phyloP scores from a whole-genome alignment of 129 eudicot genomes.

The Rutidosis leptorrhynchoides region DNA sequence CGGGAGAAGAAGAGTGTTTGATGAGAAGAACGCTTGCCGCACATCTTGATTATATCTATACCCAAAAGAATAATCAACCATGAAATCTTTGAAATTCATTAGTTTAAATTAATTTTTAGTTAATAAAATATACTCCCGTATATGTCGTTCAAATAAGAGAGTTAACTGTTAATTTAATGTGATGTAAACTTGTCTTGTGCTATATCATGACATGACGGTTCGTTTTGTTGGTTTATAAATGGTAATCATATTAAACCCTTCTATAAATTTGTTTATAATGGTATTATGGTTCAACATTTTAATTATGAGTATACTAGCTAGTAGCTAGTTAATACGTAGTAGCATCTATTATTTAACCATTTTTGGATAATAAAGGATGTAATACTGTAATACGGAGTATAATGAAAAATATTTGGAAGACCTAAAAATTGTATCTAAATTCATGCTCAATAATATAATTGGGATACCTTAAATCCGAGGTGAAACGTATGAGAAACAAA shows the following conservation, averaged over 20 bases:
- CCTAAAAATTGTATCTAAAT: no score
- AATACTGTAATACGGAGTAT: no score
- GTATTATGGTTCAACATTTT: no score
- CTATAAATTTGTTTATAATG: no score
- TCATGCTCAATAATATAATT: no score
- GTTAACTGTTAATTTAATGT: conserved; percentile 3
- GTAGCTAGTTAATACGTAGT: no score
- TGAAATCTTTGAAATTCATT: conserved; percentile 5
- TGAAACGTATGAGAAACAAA: no score
- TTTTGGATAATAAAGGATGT: no score
- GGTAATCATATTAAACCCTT: background rate
- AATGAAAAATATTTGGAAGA: no score
- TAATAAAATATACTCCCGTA: background rate
- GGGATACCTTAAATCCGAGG: no score
- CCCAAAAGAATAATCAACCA: conserved; percentile 44
- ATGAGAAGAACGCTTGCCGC: conserved; percentile 63
- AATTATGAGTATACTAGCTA: no score
- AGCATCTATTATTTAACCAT: background rate
- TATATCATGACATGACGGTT: background rate
- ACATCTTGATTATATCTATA: conserved; percentile 71
- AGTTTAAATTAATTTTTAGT: background rate
- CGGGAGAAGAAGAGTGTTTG: conserved; percentile 66
- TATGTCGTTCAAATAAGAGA: conserved; percentile 17
- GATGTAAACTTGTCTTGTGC: conserved; percentile 9
- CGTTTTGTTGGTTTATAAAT: background rate